phyloP scores from a whole-genome alignment of 257 asterid species.

The Misopates orontium region DNA sequence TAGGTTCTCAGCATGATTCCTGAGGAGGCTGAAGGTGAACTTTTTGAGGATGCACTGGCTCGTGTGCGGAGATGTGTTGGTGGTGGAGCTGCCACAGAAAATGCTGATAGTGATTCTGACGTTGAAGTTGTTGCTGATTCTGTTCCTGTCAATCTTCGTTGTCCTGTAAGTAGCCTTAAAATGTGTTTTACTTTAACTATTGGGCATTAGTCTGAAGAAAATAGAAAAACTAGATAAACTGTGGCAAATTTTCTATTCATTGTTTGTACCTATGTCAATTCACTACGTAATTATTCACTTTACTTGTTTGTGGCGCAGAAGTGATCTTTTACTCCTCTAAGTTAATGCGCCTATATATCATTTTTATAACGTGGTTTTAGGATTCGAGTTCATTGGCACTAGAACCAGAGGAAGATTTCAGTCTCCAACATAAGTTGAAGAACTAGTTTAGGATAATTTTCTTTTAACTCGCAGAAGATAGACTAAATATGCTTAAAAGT shows the following conservation, averaged over 20 bases:
- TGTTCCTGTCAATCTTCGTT: constrained; percentile 91
- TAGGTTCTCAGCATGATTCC: constrained; percentile 86
- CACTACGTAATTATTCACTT: too few relatives aligned
- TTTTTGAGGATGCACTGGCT: constrained; percentile 84
- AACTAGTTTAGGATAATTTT: not conserved
- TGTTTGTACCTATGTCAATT: too few relatives aligned
- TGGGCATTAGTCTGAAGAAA: constrained; percentile 1
- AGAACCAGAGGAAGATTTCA: not conserved
- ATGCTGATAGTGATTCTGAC: constrained; percentile 97
- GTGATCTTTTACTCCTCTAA: not conserved
- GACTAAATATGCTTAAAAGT: constrained; percentile 15
- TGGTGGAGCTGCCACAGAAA: constrained; percentile 83
- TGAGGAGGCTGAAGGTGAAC: constrained; percentile 83
- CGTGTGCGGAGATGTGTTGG: constrained; percentile 80
- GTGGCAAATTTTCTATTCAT: too few relatives aligned
- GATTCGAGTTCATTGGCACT: not conserved
- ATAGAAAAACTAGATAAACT: not conserved
- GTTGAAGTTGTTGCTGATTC: constrained; percentile 96
- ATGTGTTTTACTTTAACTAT: constrained; percentile 20
- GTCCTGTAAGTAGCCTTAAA: constrained; percentile 71
- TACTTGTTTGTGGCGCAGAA: not conserved
- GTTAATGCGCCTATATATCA: constrained; percentile 10
- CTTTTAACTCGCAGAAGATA: not conserved
- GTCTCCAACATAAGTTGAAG: constrained; percentile 7
- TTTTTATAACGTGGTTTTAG: not conserved